These are phyloP conservation scores for Phoma herbarum DNA, from an alignment of 2,329 filamentous ascomycete genomes.

Conservation along the genomic window DNA sequence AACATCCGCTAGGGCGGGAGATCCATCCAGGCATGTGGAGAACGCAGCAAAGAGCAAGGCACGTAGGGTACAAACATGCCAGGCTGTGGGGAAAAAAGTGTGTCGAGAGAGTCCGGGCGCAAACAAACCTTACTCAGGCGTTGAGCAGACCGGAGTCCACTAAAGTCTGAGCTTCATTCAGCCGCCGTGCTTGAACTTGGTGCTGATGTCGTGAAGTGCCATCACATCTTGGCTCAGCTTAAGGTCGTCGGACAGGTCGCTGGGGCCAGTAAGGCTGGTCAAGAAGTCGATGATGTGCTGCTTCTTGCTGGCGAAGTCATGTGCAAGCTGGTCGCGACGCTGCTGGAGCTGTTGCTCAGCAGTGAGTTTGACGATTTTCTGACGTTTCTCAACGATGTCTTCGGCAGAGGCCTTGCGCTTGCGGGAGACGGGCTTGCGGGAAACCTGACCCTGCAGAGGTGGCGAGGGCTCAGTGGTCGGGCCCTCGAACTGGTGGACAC, in stretches of 20 bases:
- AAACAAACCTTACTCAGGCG: conserved; percentile 45
- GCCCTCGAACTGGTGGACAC: conserved; percentile 75
- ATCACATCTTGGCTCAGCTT: conserved; percentile 49
- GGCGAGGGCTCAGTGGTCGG: conserved; percentile 46
- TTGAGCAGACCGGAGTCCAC: conserved; percentile 33
- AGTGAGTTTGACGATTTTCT: conserved; percentile 42
- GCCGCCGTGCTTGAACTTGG: conserved; percentile 44
- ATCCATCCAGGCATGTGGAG: conserved; percentile 33
- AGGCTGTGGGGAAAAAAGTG: conserved; percentile 29
- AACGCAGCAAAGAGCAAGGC: conserved; percentile 35
- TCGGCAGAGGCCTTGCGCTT: conserved; percentile 49
- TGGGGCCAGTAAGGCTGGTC: conserved; percentile 43
- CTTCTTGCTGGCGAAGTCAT: conserved; percentile 47
- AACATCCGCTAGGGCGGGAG: conserved; percentile 38
- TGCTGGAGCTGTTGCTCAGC: conserved; percentile 48
- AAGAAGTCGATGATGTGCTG: conserved; percentile 47
- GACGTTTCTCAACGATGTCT: conserved; percentile 45
- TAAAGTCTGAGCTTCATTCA: conserved; percentile 36
- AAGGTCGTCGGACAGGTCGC: conserved; percentile 46
- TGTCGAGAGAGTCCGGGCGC: conserved; percentile 31
- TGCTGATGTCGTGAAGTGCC: conserved; percentile 47
- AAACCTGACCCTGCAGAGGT: conserved; percentile 33
- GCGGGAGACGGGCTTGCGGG: conserved; percentile 41
- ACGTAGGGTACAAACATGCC: conserved; percentile 33
- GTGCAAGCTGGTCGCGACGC: conserved; percentile 41